Base-by-base conservation (phyloP, 140 eudicot genomes). In the Oenanthe javanica region DNA sequence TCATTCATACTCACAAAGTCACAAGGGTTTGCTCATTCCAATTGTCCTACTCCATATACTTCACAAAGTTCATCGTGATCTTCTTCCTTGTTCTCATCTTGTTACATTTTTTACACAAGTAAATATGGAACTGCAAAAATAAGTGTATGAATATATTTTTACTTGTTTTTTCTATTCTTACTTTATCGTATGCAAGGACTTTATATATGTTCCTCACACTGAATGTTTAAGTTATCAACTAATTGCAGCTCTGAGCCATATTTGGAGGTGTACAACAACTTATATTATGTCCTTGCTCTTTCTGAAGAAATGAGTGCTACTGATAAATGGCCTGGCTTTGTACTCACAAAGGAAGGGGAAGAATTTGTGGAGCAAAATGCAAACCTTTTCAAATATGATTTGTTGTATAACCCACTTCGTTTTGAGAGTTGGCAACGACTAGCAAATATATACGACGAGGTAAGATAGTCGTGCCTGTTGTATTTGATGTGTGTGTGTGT, bases 271-370 rank as follows among this genome's bases (percentile, higher is more conserved):
- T 94, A 94, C 86, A 81, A 89, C 86, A 90, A 94, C 89, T 83
- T 94, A 89, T 94, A 90, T 83, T 86, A 83, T 86, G 91, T 94
- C 64, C 91, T 94, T 45, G 97, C 94, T 49, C 94, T 86, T 81
- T 89, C 97, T 46, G 99, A 94, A 86, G 99, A 94, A 84, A 88
- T 81, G 79, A 90, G 92, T 77, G 97, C 99, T 69, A 90, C 96
- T 78, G 99, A 94, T 84, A 94, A 90, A 80, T 90, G 99, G 99
- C 92, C 99, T 64, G 99, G 99, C 63, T 94, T 92, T 88, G 97
- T 92, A 81, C 90, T 94, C 81, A 94, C 99, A 55, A 92, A 90
- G 77, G 99, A 94, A 92, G 99, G 99, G 42, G 99, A 89, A 84
- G 99, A 92, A 72, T 94, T 90, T 88, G 95, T 94, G 51, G 91